A percentile compares a stretch with the other conserved stretches of the same genome.
These are phyloP conservation scores for Saccharomyces kudriavzevii DNA, from an alignment of 805 yeast genomes.

Conservation along the genomic window DNA sequence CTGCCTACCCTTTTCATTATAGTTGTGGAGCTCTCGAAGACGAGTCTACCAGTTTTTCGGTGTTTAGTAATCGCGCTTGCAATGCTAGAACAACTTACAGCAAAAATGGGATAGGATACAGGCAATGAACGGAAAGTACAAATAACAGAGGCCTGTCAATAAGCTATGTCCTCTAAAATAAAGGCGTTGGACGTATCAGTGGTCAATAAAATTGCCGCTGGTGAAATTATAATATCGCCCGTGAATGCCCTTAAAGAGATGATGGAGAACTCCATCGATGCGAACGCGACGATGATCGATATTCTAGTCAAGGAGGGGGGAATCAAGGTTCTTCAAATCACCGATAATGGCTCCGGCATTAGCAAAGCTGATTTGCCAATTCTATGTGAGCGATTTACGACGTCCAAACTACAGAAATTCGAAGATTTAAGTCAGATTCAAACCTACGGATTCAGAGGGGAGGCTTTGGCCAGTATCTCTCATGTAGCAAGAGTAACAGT, in stretches of 20 bases:
- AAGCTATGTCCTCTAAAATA: constrained; percentile 13
- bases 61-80: background rate
- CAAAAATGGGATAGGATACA: background rate
- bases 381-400: constrained; percentile 87
- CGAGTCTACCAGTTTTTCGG: background rate
- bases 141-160: background rate
- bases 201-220: constrained; percentile 91
- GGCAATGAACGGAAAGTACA: background rate
- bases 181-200: constrained; percentile 57
- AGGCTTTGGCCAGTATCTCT: constrained; percentile 89
- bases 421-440: constrained; percentile 64
- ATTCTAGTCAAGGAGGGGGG: constrained; percentile 89
- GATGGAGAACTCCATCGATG: constrained; percentile 88
- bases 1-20: background rate
- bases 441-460: constrained; percentile 94
- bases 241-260: constrained; percentile 90
- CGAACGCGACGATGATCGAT: constrained; percentile 65
- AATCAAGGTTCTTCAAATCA: constrained; percentile 69
- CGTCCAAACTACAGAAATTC: constrained; percentile 69
- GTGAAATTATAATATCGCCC: constrained; percentile 90
- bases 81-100: background rate
- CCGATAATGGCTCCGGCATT: constrained; percentile 87
- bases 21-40: background rate
- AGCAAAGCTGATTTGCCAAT: constrained; percentile 60
- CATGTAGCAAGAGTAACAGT: constrained; percentile 80